These are phyloP conservation scores for Trichoderma asperelloides DNA, from an alignment of 495 filamentous ascomycete species.

Conservation along the genomic window DNA sequence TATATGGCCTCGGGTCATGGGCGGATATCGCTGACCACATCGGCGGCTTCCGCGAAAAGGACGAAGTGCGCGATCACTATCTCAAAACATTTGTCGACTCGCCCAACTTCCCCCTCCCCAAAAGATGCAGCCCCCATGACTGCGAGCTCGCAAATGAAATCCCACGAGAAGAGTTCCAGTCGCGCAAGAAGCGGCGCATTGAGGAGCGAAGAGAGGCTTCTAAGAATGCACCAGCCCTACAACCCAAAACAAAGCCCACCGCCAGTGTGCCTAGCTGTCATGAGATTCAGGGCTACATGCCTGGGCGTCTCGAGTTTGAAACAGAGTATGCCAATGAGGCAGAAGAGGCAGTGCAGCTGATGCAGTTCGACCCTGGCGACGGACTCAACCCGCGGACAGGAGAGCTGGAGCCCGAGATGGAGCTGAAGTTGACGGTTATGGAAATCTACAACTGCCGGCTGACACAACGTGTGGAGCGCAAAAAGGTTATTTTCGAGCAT, in stretches of 20 bases:
- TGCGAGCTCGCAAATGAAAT: conserved; percentile 65
- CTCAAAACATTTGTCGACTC: conserved; percentile 79
- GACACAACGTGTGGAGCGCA: conserved; percentile 85
- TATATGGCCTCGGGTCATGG: conserved; percentile 95
- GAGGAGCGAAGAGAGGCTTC: conserved; percentile 85
- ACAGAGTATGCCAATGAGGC: conserved; percentile 96
- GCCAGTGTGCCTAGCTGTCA: conserved; percentile 90
- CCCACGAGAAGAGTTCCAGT: conserved; percentile 86
- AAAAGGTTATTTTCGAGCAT: conserved; percentile 95
- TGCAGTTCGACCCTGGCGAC: conserved; percentile 95
- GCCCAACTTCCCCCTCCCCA: conserved; percentile 73
- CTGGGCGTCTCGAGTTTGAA: conserved; percentile 93
- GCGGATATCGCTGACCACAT: conserved; percentile 98
- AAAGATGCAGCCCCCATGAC: conserved; percentile 72
- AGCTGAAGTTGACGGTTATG: conserved; percentile 95
- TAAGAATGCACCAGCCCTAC: conserved; percentile 71
- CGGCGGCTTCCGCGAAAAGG: conserved; percentile 84
- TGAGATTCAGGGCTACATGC: conserved; percentile 98
- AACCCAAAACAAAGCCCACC: conserved; percentile 91
- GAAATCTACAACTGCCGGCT: conserved; percentile 95
- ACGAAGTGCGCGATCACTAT: conserved; percentile 92
- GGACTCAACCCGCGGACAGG: conserved; percentile 76
- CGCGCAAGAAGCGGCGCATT: conserved; percentile 87
- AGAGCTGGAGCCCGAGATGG: conserved; percentile 85
- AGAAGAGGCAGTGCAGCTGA: conserved; percentile 94